phyloP scores from a whole-genome alignment of 768 basidiomycete species.

The Kondoa subrosea region DNA sequence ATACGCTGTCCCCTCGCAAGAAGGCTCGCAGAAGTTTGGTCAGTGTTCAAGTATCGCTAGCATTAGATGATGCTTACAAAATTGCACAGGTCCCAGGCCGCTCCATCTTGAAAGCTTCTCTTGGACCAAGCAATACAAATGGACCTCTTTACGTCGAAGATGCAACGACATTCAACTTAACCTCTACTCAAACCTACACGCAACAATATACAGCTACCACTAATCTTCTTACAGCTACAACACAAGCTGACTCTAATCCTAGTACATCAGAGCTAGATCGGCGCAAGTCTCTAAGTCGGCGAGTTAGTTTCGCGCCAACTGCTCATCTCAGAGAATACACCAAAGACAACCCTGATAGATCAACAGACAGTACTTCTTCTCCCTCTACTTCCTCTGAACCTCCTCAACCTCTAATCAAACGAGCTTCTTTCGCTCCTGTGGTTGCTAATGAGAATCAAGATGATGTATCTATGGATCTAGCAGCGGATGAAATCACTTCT shows the following conservation, averaged over 20 bases:
- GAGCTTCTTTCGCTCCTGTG: neutral
- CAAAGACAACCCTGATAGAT: conserved; percentile 6
- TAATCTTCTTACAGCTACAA: conserved; percentile 11
- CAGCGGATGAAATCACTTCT: conserved; percentile 17
- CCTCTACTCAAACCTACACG: conserved; percentile 9
- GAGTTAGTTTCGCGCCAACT: conserved; percentile 25
- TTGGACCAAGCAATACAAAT: neutral
- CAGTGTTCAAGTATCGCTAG: neutral
- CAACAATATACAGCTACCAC: conserved; percentile 18
- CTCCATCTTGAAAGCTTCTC: conserved; percentile 24
- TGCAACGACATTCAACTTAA: conserved; percentile 10
- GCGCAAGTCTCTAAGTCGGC: conserved; percentile 15
- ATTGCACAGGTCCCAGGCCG: conserved; percentile 20
- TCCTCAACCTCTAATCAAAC: neutral
- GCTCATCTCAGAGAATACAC: conserved; percentile 21
- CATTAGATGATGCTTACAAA: neutral
- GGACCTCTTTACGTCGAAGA: neutral
- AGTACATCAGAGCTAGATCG: conserved; percentile 10
- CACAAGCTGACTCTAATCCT: conserved; percentile 5
- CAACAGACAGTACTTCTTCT: neutral
- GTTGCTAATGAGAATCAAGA: neutral
- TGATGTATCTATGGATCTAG: conserved; percentile 20
- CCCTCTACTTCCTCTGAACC: neutral
- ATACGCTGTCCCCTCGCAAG: conserved; percentile 19
- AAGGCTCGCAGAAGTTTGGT: conserved; percentile 15